phyloP scores from a whole-genome alignment of 2,329 filamentous ascomycete species.

The Cercospora beticola region DNA sequence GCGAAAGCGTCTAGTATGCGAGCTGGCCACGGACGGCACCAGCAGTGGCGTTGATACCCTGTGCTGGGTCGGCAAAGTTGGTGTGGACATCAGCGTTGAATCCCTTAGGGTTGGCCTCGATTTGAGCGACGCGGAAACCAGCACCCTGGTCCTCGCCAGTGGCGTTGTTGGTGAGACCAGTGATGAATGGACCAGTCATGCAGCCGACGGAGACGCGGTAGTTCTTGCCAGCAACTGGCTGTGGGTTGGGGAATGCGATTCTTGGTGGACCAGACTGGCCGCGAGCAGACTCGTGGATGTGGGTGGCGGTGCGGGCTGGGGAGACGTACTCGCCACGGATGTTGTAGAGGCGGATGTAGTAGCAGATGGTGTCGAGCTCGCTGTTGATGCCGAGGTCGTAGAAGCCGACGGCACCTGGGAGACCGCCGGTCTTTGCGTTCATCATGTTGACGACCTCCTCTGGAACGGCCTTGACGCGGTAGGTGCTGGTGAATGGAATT shows the following conservation, averaged over 20 bases:
- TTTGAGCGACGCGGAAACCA: conserved; percentile 52
- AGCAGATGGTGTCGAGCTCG: conserved; percentile 46
- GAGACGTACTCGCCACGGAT: conserved; percentile 54
- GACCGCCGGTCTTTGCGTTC: conserved; percentile 33
- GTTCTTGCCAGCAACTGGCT: conserved; percentile 37
- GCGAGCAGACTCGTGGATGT: conserved; percentile 53
- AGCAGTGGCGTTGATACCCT: conserved; percentile 51
- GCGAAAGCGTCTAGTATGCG: conserved; percentile 20
- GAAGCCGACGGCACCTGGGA: conserved; percentile 45
- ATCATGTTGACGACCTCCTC: conserved; percentile 51
- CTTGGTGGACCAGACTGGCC: conserved; percentile 54
- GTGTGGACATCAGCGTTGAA: conserved; percentile 59
- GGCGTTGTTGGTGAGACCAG: conserved; percentile 42
- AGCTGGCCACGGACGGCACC: conserved; percentile 57
- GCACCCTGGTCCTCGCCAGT: conserved; percentile 46
- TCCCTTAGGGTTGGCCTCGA: conserved; percentile 50
- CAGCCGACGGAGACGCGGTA: conserved; percentile 46
- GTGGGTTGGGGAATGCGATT: conserved; percentile 54
- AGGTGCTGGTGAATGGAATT: conserved; percentile 52
- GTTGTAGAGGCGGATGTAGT: conserved; percentile 53
- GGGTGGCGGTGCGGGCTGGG: conserved; percentile 54
- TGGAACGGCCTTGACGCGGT: conserved; percentile 50
- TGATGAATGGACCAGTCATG: conserved; percentile 46
- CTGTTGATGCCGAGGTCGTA: conserved; percentile 58
- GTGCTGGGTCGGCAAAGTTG: conserved; percentile 56